phyloP scores from a whole-genome alignment of 2,329 filamentous ascomycete species.

The Trichoderma sp. region DNA sequence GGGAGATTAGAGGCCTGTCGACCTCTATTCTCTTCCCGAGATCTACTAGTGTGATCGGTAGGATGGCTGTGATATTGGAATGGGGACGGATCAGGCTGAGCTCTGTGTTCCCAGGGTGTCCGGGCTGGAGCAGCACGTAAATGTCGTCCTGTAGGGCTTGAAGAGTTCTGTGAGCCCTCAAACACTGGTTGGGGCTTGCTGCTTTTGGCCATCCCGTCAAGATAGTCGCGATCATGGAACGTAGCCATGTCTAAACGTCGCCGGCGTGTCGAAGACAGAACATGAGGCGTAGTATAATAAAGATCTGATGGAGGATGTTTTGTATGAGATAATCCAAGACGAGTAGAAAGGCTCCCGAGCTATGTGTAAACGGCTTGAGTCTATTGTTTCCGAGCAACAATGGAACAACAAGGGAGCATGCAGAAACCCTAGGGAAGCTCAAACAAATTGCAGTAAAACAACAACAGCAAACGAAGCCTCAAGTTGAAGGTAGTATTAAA shows the following conservation, averaged over 20 bases:
- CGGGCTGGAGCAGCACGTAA: not conserved
- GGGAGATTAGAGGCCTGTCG: not conserved
- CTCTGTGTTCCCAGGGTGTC: not conserved
- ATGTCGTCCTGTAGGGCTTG: not conserved
- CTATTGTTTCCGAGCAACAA: constrained; percentile 12
- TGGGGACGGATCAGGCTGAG: not conserved
- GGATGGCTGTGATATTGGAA: not conserved
- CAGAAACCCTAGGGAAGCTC: not conserved
- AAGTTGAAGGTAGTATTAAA: not conserved
- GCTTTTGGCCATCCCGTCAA: constrained; percentile 21
- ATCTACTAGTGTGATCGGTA: not conserved
- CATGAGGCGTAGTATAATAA: constrained; percentile 29
- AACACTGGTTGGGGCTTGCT: not conserved
- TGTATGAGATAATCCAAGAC: not conserved
- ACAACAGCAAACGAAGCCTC: not conserved
- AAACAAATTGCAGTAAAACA: not conserved
- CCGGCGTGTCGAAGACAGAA: constrained; percentile 28
- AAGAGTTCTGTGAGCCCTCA: not conserved
- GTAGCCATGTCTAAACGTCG: constrained; percentile 29
- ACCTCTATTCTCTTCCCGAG: not conserved
- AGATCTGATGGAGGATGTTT: not conserved
- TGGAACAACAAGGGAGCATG: constrained; percentile 7
- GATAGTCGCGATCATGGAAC: constrained; percentile 27
- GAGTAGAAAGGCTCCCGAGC: not conserved
- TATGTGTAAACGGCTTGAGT: not conserved